Evolutionary conservation across 2,329 filamentous ascomycete species (phyloP), one percentile per base, ranked within the genome.

Genomic region (Fusarium guadeloupense): DNA sequence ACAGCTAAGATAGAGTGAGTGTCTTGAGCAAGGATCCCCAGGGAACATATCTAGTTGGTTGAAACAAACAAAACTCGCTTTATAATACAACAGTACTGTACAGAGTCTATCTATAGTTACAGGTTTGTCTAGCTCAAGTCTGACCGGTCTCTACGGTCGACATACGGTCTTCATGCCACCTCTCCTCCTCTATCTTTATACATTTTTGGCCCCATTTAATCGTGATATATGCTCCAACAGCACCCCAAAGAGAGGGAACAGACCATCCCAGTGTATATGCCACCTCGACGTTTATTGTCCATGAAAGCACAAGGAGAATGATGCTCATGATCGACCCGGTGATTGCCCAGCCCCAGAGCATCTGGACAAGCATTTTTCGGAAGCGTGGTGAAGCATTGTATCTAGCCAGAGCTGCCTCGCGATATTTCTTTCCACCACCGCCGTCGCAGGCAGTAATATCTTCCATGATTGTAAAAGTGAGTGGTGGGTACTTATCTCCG

Each of bases 181-280:
- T 62, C 31, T 62, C 53, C 6, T 39, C 43, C n/a, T 62, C 59
- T 62, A 62, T 59, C 19, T 42, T 19, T n/a, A 62, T 20, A 7
- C 38, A 62, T 8, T 58, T 58, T n/a, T 62, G 58, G 4, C 59
- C 53, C 59, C 58, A 62, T 62, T 43, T 54, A 3, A 62, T 62
- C 10, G 59, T 62, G 3, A 30, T 1, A 25, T 21, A 62, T 23
- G 59, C 59, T 1, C 59, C 59, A 14, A 59, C 14, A 9, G 30
- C 59, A 1, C 59, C 59, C 59, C 59, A 62, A 17, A 49, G 42
- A 9, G 58, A 49, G 1, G 59, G 58, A 21, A 62, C 47, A 4
- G 39, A 46, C 59, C 59, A 62, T 1, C 58, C 58, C 0, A 62
- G 5, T 2, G 53, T 33, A 23, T 62, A 62, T 6, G 34, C 59